Conservation (phyloP, 768 basidiomycete genomes). For the Russula sp. region DNA sequence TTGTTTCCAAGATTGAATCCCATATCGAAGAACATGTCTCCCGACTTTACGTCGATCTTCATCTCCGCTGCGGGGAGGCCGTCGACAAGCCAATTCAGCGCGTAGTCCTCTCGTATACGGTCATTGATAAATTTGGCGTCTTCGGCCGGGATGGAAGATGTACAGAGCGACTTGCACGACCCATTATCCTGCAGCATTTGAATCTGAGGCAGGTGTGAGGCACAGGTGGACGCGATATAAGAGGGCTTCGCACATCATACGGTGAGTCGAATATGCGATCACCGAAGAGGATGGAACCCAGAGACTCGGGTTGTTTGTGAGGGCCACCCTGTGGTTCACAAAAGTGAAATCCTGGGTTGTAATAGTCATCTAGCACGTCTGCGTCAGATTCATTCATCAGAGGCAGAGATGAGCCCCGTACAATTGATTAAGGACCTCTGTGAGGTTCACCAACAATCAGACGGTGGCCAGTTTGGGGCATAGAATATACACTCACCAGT, state of each 20-base stretch:
- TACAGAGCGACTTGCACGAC: conserved; percentile 76
- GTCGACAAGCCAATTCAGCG: conserved; percentile 91
- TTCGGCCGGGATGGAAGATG: conserved; percentile 49
- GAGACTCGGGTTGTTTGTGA: conserved; percentile 69
- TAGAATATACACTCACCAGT: conserved; percentile 45
- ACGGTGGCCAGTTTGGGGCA: not conserved
- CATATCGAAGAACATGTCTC: conserved; percentile 88
- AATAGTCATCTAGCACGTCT: conserved; percentile 73
- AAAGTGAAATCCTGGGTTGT: conserved; percentile 79
- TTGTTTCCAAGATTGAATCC: conserved; percentile 88
- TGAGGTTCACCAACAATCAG: not conserved
- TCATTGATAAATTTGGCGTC: conserved; percentile 89
- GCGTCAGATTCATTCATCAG: not conserved
- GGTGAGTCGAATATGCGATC: conserved; percentile 91
- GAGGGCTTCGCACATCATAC: conserved; percentile 57
- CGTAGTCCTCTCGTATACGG: conserved; percentile 87
- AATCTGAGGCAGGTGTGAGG: conserved; percentile 42
- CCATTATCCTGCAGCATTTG: conserved; percentile 72
- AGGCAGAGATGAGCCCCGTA: conserved; percentile 32
- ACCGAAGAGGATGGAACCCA: conserved; percentile 94
- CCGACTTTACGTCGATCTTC: conserved; percentile 72
- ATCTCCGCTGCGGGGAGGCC: conserved; percentile 92
- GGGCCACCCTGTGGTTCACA: conserved; percentile 75
- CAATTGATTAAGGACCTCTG: conserved; percentile 92
- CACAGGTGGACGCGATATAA: conserved; percentile 2